Evolutionary conservation across 441 rosid genomes (phyloP).

Genomic region (Pelargonium myrrhifolium): DNA sequence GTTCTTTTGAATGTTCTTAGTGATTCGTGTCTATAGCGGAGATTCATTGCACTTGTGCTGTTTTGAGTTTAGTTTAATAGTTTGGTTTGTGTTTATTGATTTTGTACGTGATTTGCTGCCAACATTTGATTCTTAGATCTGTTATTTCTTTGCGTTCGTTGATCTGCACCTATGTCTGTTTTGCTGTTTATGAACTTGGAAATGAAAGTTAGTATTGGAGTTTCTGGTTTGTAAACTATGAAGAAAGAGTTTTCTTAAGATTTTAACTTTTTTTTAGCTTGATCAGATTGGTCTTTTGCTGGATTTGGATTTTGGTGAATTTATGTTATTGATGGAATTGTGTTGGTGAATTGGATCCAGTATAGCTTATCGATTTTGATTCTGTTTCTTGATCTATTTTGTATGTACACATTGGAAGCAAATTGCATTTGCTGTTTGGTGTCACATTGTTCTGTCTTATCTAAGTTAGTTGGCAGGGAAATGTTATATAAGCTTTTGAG

Average conservation of each 20-base stretch:
- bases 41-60: neutral
- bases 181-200: too few species aligned
- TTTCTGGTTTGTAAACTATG: neutral
- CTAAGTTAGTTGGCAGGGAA: too few species aligned
- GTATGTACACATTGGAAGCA: neutral
- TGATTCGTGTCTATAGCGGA: neutral
- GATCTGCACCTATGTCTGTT: too few species aligned
- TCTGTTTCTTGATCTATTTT: neutral
- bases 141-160: neutral
- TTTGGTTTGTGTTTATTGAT: neutral
- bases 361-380: neutral
- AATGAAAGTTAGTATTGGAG: too few species aligned
- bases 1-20: neutral
- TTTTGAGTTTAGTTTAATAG: neutral
- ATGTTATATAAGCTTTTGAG: too few species aligned
- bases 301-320: neutral
- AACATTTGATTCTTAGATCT: neutral
- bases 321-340: neutral
- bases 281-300: neutral
- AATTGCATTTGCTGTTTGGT: neutral
- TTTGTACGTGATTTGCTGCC: neutral
- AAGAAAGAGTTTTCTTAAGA: neutral
- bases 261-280: too few species aligned
- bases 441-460: too few species aligned
- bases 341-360: neutral